Conservation (phyloP, 2,329 filamentous ascomycete species). For the Colletotrichum orchidophilum region DNA sequence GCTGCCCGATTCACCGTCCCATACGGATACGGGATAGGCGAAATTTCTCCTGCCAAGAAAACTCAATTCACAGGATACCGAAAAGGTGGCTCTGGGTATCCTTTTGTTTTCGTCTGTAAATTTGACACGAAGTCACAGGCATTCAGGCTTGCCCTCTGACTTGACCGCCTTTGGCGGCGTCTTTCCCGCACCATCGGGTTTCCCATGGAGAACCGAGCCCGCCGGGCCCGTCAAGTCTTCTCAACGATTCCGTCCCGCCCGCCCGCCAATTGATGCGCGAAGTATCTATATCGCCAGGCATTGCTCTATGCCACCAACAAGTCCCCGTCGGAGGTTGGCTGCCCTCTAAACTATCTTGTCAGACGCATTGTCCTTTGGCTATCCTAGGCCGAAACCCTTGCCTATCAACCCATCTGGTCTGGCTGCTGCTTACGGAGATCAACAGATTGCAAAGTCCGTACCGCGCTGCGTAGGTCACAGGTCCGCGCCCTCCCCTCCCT, state of each 20-base stretch:
- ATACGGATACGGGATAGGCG: not conserved
- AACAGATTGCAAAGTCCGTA: not conserved
- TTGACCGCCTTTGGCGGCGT: not conserved
- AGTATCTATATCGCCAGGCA: not conserved
- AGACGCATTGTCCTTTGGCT: not conserved
- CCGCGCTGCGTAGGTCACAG: not conserved
- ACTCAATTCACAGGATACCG: slow-evolving; percentile 4
- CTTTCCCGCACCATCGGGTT: slow-evolving; percentile 1
- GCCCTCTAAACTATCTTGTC: not conserved
- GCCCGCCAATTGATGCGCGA: not conserved
- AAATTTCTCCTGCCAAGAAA: slow-evolving; percentile 6
- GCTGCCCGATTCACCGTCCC: not conserved
- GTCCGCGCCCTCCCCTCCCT: not conserved
- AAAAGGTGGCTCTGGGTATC: not conserved
- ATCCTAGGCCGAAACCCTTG: not conserved
- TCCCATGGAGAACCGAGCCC: slow-evolving; percentile 9
- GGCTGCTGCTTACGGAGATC: not conserved
- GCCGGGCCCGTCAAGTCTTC: not conserved
- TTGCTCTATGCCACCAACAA: not conserved
- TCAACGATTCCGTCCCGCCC: not conserved
- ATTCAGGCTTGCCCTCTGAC: not conserved
- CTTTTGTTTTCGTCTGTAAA: not conserved
- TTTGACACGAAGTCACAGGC: not conserved
- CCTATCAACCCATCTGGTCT: not conserved
- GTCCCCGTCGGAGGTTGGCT: not conserved